These are phyloP conservation scores for Apiotrichum gracile DNA, from an alignment of 1,284 basidiomycete genomes.

Conservation along the genomic window DNA sequence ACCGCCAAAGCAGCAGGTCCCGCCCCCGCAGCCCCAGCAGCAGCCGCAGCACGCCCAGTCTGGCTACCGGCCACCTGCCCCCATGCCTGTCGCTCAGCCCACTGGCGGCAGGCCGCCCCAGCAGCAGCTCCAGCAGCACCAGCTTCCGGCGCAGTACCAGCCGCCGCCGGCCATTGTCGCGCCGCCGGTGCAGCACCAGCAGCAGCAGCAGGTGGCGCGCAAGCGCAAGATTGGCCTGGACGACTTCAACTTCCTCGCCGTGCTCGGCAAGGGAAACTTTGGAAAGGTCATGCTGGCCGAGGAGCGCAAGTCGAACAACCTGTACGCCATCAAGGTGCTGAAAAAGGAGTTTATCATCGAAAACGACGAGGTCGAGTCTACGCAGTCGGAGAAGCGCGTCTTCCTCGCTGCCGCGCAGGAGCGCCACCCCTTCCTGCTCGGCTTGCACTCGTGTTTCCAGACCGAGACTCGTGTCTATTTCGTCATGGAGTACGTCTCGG, in stretches of 20 bases:
- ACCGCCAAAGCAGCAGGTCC: conserved; percentile 45
- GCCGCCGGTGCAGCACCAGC: conserved; percentile 19
- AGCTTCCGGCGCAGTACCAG: conserved; percentile 34
- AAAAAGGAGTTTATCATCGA: conserved; percentile 99
- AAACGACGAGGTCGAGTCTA: conserved; percentile 99
- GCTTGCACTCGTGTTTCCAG: conserved; percentile 98
- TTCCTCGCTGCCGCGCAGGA: conserved; percentile 94
- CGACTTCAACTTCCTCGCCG: conserved; percentile 98
- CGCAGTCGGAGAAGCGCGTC: conserved; percentile 97
- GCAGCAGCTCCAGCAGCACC: conserved; percentile 44
- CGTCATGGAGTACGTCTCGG: conserved; percentile 72
- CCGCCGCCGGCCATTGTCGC: conserved; percentile 3
- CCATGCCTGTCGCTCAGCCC: not conserved
- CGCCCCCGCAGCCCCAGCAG: conserved; percentile 6
- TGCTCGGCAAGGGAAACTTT: conserved; percentile 98
- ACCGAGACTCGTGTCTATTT: conserved; percentile 94
- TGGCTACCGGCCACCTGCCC: not conserved
- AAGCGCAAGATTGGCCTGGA: conserved; percentile 90
- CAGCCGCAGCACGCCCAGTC: no score
- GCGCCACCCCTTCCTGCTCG: conserved; percentile 94
- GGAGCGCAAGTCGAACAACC: conserved; percentile 80
- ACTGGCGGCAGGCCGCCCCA: not conserved
- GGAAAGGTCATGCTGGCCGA: conserved; percentile 99
- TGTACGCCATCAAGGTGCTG: conserved; percentile 99
- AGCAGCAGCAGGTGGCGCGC: conserved; percentile 48